These are phyloP conservation scores for Penicillium sp. DNA, from an alignment of 2,329 filamentous ascomycete species.

Conservation along the genomic window DNA sequence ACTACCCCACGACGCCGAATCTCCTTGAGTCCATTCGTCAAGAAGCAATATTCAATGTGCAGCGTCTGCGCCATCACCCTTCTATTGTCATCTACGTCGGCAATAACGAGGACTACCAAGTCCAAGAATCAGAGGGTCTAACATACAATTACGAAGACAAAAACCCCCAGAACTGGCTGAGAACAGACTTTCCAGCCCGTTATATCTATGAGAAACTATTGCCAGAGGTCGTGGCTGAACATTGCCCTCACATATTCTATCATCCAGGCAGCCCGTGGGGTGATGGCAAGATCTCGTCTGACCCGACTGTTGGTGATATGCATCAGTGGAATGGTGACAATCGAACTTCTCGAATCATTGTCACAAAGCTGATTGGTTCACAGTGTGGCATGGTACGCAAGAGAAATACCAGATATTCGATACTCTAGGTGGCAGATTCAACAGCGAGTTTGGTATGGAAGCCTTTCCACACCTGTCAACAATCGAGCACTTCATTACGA, in stretches of 20 bases:
- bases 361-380: conserved; percentile 9
- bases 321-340: conserved; percentile 83
- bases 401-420: conserved; percentile 91
- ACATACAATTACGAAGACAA: conserved; percentile 78
- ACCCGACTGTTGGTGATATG: conserved; percentile 81
- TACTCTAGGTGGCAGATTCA: conserved; percentile 82
- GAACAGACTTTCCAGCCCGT: conserved; percentile 82
- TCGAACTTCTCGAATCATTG: not conserved
- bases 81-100: conserved; percentile 85
- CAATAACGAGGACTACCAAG: conserved; percentile 94
- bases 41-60: conserved; percentile 65
- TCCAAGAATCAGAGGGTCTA: conserved; percentile 68
- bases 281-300: conserved; percentile 70
- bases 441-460: conserved; percentile 94
- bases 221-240: conserved; percentile 65
- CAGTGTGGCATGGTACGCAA: conserved; percentile 85
- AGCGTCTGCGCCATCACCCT: conserved; percentile 76
- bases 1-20: conserved; percentile 66
- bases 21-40: conserved; percentile 62
- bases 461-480: conserved; percentile 83
- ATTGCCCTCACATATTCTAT: conserved; percentile 65
- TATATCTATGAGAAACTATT: conserved; percentile 94
- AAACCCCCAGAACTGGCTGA: conserved; percentile 77
- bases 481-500: conserved; percentile 71
- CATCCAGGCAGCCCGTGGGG: conserved; percentile 86